phyloP scores from a whole-genome alignment of 805 yeast genomes.

The Saccharomycopsis olivae region DNA sequence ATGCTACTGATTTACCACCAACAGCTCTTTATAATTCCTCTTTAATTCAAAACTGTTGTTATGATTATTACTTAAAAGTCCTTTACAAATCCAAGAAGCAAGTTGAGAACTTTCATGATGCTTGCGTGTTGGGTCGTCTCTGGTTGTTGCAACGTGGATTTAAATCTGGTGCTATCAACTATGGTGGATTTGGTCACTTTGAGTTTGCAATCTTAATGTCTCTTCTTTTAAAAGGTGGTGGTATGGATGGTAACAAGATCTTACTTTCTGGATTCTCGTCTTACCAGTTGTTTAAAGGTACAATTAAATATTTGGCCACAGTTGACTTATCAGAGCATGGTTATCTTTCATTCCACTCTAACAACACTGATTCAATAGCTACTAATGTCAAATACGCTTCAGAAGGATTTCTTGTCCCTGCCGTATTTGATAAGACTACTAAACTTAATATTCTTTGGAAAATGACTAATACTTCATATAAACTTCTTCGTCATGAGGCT shows the following conservation, averaged over 20 bases:
- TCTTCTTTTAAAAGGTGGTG: conserved; percentile 76
- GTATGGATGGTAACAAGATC: conserved; percentile 61
- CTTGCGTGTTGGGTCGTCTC: conserved; percentile 73
- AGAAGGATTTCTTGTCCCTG: conserved; percentile 62
- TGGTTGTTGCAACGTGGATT: conserved; percentile 90
- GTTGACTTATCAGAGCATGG: conserved; percentile 59
- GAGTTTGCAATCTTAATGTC: conserved; percentile 80
- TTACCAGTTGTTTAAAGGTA: conserved; percentile 87
- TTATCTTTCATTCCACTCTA: conserved; percentile 54
- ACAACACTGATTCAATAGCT: conserved; percentile 19
- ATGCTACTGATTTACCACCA: conserved; percentile 28
- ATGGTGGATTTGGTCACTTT: conserved; percentile 81
- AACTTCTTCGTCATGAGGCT: conserved; percentile 54
- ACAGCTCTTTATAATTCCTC: conserved; percentile 87
- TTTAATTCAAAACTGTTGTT: conserved; percentile 55
- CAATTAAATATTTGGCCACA: conserved; percentile 69
- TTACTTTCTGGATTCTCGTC: conserved; percentile 82
- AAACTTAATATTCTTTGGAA: conserved; percentile 75
- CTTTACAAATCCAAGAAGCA: conserved; percentile 66
- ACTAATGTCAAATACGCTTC: conserved; percentile 30
- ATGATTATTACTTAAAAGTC: conserved; percentile 61
- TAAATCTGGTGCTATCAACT: conserved; percentile 32
- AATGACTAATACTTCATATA: conserved; percentile 61
- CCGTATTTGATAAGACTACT: conserved; percentile 65
- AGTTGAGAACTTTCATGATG: conserved; percentile 77